These are phyloP conservation scores for Aspergillus asperescens DNA, from an alignment of 495 filamentous ascomycete species.

Conservation along the genomic window DNA sequence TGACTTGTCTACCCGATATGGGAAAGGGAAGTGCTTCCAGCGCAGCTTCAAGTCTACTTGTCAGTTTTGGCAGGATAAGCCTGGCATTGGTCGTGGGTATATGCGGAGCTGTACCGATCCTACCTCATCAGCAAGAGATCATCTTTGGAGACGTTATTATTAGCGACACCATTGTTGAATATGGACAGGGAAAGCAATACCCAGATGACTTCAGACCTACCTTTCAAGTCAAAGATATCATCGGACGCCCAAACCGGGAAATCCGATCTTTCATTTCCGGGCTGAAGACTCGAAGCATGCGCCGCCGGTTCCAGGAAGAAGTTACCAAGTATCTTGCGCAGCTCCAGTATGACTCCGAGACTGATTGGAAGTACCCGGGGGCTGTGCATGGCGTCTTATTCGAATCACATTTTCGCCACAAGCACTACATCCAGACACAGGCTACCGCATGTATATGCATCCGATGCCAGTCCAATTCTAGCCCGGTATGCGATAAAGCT, in stretches of 20 bases:
- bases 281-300: conserved; percentile 3
- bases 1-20: conserved; percentile 29
- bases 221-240: conserved; percentile 21
- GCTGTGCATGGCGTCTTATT: conserved; percentile 27
- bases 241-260: conserved; percentile 25
- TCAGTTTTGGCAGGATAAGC: conserved; percentile 24
- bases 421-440: conserved; percentile 17
- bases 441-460: background rate
- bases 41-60: conserved; percentile 20
- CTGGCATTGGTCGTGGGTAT: conserved; percentile 27
- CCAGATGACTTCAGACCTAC: conserved; percentile 23
- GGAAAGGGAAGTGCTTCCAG: conserved; percentile 32
- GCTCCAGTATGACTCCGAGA: background rate
- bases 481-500: no score
- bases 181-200: conserved; percentile 31
- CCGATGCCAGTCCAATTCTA: background rate
- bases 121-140: conserved; percentile 12
- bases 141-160: conserved; percentile 45
- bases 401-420: conserved; percentile 26
- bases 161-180: conserved; percentile 33
- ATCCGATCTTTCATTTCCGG: conserved; percentile 23
- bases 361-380: conserved; percentile 18
- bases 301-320: conserved; percentile 11
- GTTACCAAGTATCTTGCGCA: conserved; percentile 1
- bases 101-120: background rate